Evolutionary conservation across 306 rosid species (phyloP).

Genomic region (Ormosia semicastrata): DNA sequence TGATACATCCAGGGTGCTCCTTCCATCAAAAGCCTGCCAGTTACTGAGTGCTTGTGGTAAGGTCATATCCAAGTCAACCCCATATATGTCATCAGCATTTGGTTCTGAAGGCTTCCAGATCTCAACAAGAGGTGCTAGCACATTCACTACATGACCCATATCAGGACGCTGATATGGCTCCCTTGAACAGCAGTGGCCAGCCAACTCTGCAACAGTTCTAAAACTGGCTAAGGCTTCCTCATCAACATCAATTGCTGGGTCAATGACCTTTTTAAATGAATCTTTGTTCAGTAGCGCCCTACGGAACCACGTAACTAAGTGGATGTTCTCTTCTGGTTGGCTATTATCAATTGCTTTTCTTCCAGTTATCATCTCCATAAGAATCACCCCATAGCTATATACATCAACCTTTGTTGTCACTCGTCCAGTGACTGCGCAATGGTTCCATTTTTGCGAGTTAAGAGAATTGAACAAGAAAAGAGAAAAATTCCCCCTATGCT

Average conservation of each 20-base stretch:
- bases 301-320: constrained; percentile 91
- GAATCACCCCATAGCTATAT: constrained; percentile 88
- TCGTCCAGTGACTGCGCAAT: constrained; percentile 78
- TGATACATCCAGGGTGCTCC: constrained; percentile 27
- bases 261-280: constrained; percentile 48
- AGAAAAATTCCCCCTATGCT: neutral
- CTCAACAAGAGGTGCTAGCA: constrained; percentile 72
- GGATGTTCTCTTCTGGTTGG: constrained; percentile 77
- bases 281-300: constrained; percentile 59
- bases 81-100: constrained; percentile 44
- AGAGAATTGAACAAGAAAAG: neutral
- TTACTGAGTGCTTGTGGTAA: constrained; percentile 59
- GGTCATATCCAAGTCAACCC: constrained; percentile 56
- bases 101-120: constrained; percentile 75
- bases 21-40: constrained; percentile 71
- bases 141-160: constrained; percentile 82
- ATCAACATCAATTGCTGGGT: constrained; percentile 50
- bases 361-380: constrained; percentile 90
- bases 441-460: constrained; percentile 22
- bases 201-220: constrained; percentile 64
- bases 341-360: constrained; percentile 73
- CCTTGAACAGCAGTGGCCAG: constrained; percentile 76
- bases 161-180: constrained; percentile 91
- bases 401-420: constrained; percentile 85
- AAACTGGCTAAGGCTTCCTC: constrained; percentile 63